Conservation (phyloP, 768 basidiomycete genomes). For the Floccularia luteovirens region DNA sequence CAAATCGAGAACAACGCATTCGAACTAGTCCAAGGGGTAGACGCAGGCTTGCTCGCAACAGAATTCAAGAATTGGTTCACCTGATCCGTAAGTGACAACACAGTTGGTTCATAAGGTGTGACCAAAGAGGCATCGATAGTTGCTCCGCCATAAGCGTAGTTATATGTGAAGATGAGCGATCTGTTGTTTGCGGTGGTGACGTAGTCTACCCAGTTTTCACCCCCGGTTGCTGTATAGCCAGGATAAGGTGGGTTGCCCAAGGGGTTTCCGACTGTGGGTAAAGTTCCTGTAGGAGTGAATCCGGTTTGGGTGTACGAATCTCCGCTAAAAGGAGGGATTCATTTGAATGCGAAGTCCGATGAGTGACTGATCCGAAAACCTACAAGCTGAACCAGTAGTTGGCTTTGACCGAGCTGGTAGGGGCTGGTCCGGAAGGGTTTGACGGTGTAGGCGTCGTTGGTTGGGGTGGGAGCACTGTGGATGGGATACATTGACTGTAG, state of each 20-base stretch:
- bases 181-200: slow-evolving; percentile 44
- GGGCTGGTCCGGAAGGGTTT: slow-evolving; percentile 3
- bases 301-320: slow-evolving; percentile 56
- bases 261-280: slow-evolving; percentile 37
- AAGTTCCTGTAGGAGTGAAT: slow-evolving; percentile 30
- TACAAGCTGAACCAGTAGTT: slow-evolving; percentile 59
- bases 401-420: slow-evolving; percentile 4
- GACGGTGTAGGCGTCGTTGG: neutral
- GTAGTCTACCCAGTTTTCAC: slow-evolving; percentile 55
- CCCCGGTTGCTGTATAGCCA: slow-evolving; percentile 45
- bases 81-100: slow-evolving; percentile 51
- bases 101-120: slow-evolving; percentile 39
- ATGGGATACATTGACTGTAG: slow-evolving; percentile 32
- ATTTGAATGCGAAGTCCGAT: neutral
- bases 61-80: slow-evolving; percentile 48
- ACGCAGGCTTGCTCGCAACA: slow-evolving; percentile 38
- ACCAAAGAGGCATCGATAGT: slow-evolving; percentile 57
- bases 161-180: slow-evolving; percentile 48
- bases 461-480: slow-evolving; percentile 8
- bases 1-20: slow-evolving; percentile 61
- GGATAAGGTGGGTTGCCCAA: slow-evolving; percentile 50
- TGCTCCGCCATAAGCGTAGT: slow-evolving; percentile 61
- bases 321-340: slow-evolving; percentile 24
- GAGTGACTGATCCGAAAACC: slow-evolving; percentile 6
- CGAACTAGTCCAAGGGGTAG: slow-evolving; percentile 45